Base-by-base conservation (phyloP, 108 stramenopile species). In the Cyclotella cryptica region DNA sequence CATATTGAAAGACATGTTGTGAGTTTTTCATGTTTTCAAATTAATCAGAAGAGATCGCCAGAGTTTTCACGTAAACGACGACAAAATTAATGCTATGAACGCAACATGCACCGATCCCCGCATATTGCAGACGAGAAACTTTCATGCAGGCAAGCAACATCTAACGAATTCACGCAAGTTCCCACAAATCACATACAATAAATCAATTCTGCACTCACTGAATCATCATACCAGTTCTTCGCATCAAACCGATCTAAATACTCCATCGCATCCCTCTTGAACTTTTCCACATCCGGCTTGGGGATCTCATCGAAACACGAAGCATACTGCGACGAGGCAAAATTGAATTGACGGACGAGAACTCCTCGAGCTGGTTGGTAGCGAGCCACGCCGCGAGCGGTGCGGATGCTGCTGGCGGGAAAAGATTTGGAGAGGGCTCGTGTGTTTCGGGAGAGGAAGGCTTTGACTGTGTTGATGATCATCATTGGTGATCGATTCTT, bases 261-360 rank as follows among this genome's bases (percentile, higher is more conserved):
- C 9, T 78, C 64, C n/a, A 93, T 26, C 2, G 92, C 84, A 72
- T 83, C 81, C 24, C 69, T 35, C 15, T 87, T 80, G n/a, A 95
- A 68, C 19, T 63, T 73, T 10, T 39, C 80, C 44, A 78, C 65
- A 60, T 92, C 81, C 13, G 88, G 84, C 14, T n/a, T 66, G 2
- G 94, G 92, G 29, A 92, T 62, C 47, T 86, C 83, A 19, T 73
- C 69, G 64, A 95, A 95, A 84, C 87, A 81, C 24, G 78, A 67
- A 6, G 83, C 81, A 65, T 95, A 95, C 49, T 85, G 79, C 10
- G 87, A 66, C 13, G 92, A 92, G 17, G 87, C 94, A 84, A 95
- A 95, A 65, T 93, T 88, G 72, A 89, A 93, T 24, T 47, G 24
- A 64, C 82, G 77, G 28, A 1, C 5, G 44, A 43, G n/a, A 58